phyloP scores from a whole-genome alignment of 345 rosid species.

The Raphanus sativus region DNA sequence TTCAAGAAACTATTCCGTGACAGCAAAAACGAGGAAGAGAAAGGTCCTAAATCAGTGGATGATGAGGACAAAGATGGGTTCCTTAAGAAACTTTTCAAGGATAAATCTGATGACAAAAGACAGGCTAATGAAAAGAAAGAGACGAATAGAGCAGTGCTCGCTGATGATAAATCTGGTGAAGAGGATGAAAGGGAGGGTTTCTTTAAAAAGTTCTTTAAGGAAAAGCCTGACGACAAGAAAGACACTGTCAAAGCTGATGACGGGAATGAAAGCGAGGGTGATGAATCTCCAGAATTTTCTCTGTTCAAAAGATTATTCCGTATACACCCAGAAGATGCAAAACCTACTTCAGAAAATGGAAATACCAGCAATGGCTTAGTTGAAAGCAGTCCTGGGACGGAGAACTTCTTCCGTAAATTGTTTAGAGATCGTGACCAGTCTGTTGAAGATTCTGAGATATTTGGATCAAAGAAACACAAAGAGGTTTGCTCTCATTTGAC shows the following conservation, averaged over 20 bases:
- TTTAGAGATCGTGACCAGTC: slow-evolving; percentile 95
- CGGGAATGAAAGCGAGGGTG: slow-evolving; percentile 59
- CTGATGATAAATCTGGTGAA: slow-evolving; percentile 72
- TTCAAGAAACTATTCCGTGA: slow-evolving; percentile 83
- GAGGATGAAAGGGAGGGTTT: slow-evolving; percentile 94
- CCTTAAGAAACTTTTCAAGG: slow-evolving; percentile 79
- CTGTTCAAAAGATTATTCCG: slow-evolving; percentile 79
- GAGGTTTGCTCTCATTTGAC: slow-evolving; percentile 53
- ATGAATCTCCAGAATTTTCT: slow-evolving; percentile 82
- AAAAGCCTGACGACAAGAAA: slow-evolving; percentile 79
- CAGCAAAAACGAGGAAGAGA: slow-evolving; percentile 69
- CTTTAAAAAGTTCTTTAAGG: slow-evolving; percentile 77
- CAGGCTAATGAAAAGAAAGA: slow-evolving; percentile 56
- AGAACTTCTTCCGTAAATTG: slow-evolving; percentile 92
- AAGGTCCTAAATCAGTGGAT: slow-evolving; percentile 60
- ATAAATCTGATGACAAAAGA: slow-evolving; percentile 78
- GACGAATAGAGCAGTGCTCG: slow-evolving; percentile 45
- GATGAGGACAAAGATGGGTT: slow-evolving; percentile 95
- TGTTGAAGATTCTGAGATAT: slow-evolving; percentile 88
- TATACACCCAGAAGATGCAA: slow-evolving; percentile 91
- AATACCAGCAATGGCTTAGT: slow-evolving; percentile 51
- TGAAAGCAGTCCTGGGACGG: slow-evolving; percentile 96
- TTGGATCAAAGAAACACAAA: slow-evolving; percentile 70
- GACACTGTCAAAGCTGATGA: slow-evolving; percentile 46
- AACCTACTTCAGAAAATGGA: slow-evolving; percentile 53